phyloP scores from a whole-genome alignment of 2,329 filamentous ascomycete species.

The Meredithiella fracta region DNA sequence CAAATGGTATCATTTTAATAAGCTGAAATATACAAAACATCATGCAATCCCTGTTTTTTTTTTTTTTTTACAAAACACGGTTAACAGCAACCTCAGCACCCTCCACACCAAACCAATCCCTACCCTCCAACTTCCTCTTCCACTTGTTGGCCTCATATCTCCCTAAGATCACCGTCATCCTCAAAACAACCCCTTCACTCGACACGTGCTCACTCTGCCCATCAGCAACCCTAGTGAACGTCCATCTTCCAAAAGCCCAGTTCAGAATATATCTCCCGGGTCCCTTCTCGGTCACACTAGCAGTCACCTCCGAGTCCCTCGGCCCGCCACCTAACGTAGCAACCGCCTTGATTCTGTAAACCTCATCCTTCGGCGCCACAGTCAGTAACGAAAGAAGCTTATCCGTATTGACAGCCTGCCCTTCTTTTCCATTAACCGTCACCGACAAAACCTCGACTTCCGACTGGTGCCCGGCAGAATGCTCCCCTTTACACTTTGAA shows the following conservation, averaged over 20 bases:
- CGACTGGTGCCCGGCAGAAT: slow-evolving; percentile 48
- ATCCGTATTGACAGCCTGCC: slow-evolving; percentile 34
- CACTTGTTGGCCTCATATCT: slow-evolving; percentile 59
- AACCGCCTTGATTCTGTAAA: slow-evolving; percentile 82
- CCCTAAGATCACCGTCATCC: slow-evolving; percentile 62
- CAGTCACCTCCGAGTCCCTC: slow-evolving; percentile 34
- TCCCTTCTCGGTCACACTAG: slow-evolving; percentile 19
- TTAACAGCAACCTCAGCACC: slow-evolving; percentile 37
- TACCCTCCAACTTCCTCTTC: slow-evolving; percentile 53
- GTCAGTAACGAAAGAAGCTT: slow-evolving; percentile 52
- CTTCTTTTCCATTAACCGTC: slow-evolving; percentile 33
- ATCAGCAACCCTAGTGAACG: slow-evolving; percentile 47
- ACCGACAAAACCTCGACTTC: slow-evolving; percentile 87
- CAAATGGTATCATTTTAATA: no score
- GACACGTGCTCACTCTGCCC: slow-evolving; percentile 35
- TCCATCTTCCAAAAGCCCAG: slow-evolving; percentile 96
- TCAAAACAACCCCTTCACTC: slow-evolving; percentile 37
- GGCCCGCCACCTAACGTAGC: slow-evolving; percentile 32
- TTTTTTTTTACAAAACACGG: slow-evolving; percentile 27
- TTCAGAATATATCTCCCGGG: slow-evolving; percentile 71
- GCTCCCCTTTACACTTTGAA: slow-evolving; percentile 27
- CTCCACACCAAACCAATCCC: slow-evolving; percentile 31
- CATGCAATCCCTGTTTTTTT: background rate
- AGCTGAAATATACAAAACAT: no score
- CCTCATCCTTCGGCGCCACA: slow-evolving; percentile 73